Evolutionary conservation across 805 yeast species (phyloP), one percentile per base, ranked within the genome.

Genomic region (Wickerhamomyces xylosicus): DNA sequence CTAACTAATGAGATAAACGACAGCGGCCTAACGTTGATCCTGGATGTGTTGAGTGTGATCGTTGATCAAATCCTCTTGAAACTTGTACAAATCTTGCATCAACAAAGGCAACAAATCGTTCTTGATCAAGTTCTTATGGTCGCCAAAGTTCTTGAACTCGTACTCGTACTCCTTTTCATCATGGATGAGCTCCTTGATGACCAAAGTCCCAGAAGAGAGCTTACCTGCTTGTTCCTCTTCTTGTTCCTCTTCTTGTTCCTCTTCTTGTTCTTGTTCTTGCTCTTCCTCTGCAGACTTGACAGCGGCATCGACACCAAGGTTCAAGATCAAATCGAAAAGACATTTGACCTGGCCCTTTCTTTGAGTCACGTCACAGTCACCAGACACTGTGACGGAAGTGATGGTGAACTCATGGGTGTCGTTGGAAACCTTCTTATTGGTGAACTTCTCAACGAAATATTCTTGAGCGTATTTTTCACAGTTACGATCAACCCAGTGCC

Each of bases 321-420:
- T 66, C 35, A 83, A 56, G 34, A 63, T 62, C 67, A 83, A 55
- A 53, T 84, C 94, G 51, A 72, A 83, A 37, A 83, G 78, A 53
- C 90, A 82, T 50, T 76, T 72, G 19, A 79, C 85, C 58, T 77
- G 80, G 8, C 90, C 90, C 59, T 84, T 84, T 63, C 94, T 72
- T 58, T 84, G 90, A 18, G 85, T 78, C 13, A 84, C 89, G 50
- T 83, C 84, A 49, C 92, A 81, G 56, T 84, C 92, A 18, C 94
- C 94, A 6, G 64, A 58, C 3, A 79, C 61, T 3, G 64, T 56
- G n/a, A 59, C 62, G 2, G 66, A 51, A 16, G 59, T 59, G 34
- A 78, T 50, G 8, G 57, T 45, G 22, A 62, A 56, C n/a, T 37
- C 45, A 25, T 44, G 48, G 7, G 44, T 37, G 20, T 52, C 45